Evolutionary conservation across 805 yeast species (phyloP).

Genomic region (Wickerhamiella australiensis): DNA sequence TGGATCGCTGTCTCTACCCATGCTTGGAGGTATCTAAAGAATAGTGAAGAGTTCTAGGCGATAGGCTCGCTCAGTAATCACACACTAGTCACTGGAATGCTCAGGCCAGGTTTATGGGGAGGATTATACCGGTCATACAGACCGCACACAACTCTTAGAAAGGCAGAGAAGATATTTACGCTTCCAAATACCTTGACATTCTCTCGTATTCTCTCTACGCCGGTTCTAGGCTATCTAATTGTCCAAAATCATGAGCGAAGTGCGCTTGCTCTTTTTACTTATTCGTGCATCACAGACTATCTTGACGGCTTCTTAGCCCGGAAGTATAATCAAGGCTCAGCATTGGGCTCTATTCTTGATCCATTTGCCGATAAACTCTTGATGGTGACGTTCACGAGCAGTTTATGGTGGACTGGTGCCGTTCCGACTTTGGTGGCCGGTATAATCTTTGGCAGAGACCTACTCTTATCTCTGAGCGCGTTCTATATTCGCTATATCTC

Average conservation of each 20-base stretch:
- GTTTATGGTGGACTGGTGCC: conserved; percentile 52
- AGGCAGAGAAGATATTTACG: conserved; percentile 52
- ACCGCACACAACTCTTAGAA: conserved; percentile 1
- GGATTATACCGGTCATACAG: background rate
- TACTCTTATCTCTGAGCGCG: conserved; percentile 58
- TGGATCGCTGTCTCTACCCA: no score
- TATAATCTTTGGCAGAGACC: conserved; percentile 75
- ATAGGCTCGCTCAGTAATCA: no score
- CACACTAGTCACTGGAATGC: conserved; percentile 22
- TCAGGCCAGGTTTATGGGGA: background rate
- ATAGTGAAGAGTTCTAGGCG: no score
- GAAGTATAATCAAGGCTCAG: conserved; percentile 57
- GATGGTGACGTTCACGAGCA: conserved; percentile 74
- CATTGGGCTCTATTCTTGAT: conserved; percentile 81
- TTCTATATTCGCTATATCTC: conserved; percentile 59
- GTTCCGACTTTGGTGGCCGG: conserved; percentile 52
- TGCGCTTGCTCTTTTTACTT: conserved; percentile 64
- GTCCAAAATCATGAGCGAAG: conserved; percentile 47
- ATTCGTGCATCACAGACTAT: conserved; percentile 83
- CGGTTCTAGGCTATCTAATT: conserved; percentile 70
- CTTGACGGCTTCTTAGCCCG: conserved; percentile 90
- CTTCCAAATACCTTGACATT: conserved; percentile 78
- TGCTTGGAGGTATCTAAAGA: no score
- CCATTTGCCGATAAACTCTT: conserved; percentile 91
- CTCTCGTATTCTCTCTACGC: conserved; percentile 71